Evolutionary conservation across 345 rosid species (phyloP).

Genomic region (Firmiana major): DNA sequence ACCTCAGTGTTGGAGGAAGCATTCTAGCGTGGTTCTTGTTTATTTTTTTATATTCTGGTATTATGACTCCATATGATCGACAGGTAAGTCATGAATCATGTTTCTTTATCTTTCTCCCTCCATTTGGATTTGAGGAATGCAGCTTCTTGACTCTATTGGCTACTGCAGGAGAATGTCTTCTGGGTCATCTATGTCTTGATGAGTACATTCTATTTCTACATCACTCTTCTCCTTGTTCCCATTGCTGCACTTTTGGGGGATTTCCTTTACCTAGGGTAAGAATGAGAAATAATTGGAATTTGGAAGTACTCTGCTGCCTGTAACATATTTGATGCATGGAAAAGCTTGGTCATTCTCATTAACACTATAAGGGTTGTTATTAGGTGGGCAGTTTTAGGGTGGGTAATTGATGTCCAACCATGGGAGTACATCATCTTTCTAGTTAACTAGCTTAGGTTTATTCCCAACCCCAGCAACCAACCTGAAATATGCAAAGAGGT

Average conservation of each 20-base stretch:
- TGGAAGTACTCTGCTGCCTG: slow-evolving; percentile 4
- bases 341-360: background rate
- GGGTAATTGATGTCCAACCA: background rate
- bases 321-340: background rate
- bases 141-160: slow-evolving; percentile 13
- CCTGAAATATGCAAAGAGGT: background rate
- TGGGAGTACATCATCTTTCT: background rate
- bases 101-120: background rate
- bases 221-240: slow-evolving; percentile 76
- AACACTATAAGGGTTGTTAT: background rate
- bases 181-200: slow-evolving; percentile 81
- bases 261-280: slow-evolving; percentile 88
- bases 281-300: background rate
- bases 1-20: slow-evolving; percentile 85
- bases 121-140: background rate
- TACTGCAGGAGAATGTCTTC: slow-evolving; percentile 71
- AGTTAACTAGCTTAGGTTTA: background rate
- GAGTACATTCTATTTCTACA: slow-evolving; percentile 89
- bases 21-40: slow-evolving; percentile 83
- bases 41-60: slow-evolving; percentile 55
- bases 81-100: slow-evolving; percentile 24
- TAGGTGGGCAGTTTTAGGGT: background rate
- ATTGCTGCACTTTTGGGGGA: slow-evolving; percentile 81
- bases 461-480: background rate
- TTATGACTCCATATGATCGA: slow-evolving; percentile 23